Evolutionary conservation across 2,329 filamentous ascomycete species (phyloP), one percentile per base, ranked within the genome.

Genomic region (Aspergillus latus): DNA sequence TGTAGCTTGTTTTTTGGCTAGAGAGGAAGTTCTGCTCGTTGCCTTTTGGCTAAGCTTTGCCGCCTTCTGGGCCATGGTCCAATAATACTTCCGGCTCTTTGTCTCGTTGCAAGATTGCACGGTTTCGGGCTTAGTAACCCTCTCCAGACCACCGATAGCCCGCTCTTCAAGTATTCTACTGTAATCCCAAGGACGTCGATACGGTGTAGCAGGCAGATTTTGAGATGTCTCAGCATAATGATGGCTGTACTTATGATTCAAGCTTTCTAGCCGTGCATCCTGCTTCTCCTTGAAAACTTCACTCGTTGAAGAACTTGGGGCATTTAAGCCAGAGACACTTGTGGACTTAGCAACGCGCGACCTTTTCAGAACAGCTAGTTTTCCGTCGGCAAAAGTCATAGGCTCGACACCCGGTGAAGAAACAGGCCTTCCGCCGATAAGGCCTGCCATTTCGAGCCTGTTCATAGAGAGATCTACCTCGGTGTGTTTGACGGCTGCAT

Each of bases 11-110:
- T 59, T 68, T 55, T 65, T 65, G 0, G 64, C 63, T 30, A 62
- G 59, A 10, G 50, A 54, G 16, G 53, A 56, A 13, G 54, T 52
- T 43, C 67, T 64, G 21, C 21, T 61, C 15, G 60, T 59, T 4
- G 44, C 36, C 39, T 65, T 66, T 9, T 48, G 56, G 11, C 28
- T 43, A 4, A 54, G 40, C 9, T 59, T 68, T 4, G 59, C 52
- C 7, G 65, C 48, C 54, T 65, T 66, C 15, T 74, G 72, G n/a
- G 49, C 56, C 71, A 73, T 73, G 9, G 62, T 70, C 8, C 51
- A 61, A 47, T 68, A 63, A 48, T 68, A 67, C 29, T 64, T 49
- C 49, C 69, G 62, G 13, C 59, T 65, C 2, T 45, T 34, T 4
- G 62, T 34, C 55, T 72, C 71, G 32, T 62, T 54, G 15, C 15